Evolutionary conservation across 495 filamentous ascomycete species (phyloP).

Genomic region (Aspergillus indologenus): DNA sequence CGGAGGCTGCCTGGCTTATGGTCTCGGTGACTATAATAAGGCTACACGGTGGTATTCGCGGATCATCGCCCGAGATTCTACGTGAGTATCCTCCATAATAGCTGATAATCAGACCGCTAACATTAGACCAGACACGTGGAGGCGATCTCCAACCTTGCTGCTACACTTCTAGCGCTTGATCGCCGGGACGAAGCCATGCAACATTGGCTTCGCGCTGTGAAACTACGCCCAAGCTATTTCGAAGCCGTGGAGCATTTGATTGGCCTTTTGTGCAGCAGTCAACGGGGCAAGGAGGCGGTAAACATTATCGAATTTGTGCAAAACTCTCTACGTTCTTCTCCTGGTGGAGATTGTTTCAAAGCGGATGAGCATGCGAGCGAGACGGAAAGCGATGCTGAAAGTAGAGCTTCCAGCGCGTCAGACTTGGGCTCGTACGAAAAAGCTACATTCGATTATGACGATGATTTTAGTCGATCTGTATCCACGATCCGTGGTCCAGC

Average conservation of each 20-base stretch:
- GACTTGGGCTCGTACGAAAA: slow-evolving; percentile 53
- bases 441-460: slow-evolving; percentile 55
- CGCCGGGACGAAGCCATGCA: slow-evolving; percentile 79
- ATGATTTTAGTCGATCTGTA: slow-evolving; percentile 38
- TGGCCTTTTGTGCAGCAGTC: slow-evolving; percentile 76
- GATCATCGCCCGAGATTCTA: slow-evolving; percentile 76
- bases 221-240: slow-evolving; percentile 81
- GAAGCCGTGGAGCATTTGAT: slow-evolving; percentile 97
- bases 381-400: slow-evolving; percentile 52
- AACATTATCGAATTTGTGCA: slow-evolving; percentile 90
- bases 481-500: slow-evolving; percentile 26
- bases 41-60: slow-evolving; percentile 86
- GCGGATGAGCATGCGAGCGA: slow-evolving; percentile 55
- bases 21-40: slow-evolving; percentile 79
- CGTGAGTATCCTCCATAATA: slow-evolving; percentile 46
- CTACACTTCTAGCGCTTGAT: slow-evolving; percentile 79
- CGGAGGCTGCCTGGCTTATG: slow-evolving; percentile 91
- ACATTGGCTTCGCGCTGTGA: slow-evolving; percentile 82
- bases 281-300: slow-evolving; percentile 81
- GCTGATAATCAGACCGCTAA: slow-evolving; percentile 11
- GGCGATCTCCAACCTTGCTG: slow-evolving; percentile 89
- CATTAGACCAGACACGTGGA: slow-evolving; percentile 71
- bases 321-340: slow-evolving; percentile 57
- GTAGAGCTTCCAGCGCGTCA: slow-evolving; percentile 46
- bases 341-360: slow-evolving; percentile 47